phyloP scores from a whole-genome alignment of 2,329 filamentous ascomycete genomes.

The Harringtonia lauricola region DNA sequence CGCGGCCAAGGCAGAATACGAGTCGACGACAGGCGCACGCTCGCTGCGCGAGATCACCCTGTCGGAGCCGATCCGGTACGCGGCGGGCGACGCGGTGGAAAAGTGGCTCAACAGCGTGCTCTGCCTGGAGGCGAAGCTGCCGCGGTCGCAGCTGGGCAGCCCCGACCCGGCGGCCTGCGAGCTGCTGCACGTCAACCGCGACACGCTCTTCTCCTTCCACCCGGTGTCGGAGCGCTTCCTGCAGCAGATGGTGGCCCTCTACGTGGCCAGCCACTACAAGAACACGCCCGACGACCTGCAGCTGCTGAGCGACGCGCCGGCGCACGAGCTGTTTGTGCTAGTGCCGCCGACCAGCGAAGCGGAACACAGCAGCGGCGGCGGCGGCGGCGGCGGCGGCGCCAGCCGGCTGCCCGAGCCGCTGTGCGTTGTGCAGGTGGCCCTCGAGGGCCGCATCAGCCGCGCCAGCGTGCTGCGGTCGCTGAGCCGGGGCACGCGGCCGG shows the following conservation, averaged over 20 bases:
- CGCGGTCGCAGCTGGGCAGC: constrained; percentile 62
- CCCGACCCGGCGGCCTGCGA: constrained; percentile 89
- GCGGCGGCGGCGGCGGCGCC: constrained; percentile 47
- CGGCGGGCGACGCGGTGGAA: constrained; percentile 81
- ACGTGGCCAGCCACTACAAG: constrained; percentile 96
- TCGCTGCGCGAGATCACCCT: constrained; percentile 87
- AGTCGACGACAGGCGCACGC: constrained; percentile 36
- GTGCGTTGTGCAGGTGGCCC: constrained; percentile 84
- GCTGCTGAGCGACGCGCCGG: constrained; percentile 94
- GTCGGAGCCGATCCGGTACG: constrained; percentile 89
- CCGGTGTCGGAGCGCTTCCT: constrained; percentile 94
- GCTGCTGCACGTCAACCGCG: constrained; percentile 86
- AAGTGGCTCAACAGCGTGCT: constrained; percentile 93
- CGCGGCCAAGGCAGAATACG: constrained; percentile 51
- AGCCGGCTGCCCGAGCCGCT: constrained; percentile 82
- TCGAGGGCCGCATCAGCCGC: constrained; percentile 90
- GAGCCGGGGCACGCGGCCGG: constrained; percentile 76
- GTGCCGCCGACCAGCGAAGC: constrained; percentile 63
- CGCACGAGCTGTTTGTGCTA: constrained; percentile 91
- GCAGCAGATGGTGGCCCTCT: constrained; percentile 95
- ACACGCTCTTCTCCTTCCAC: constrained; percentile 96
- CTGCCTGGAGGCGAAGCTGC: constrained; percentile 84
- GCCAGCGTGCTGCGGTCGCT: constrained; percentile 86
- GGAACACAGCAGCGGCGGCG: constrained; percentile 47
- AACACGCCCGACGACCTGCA: constrained; percentile 98